phyloP scores from a whole-genome alignment of 345 rosid genomes.

The Durio zibethinus region DNA sequence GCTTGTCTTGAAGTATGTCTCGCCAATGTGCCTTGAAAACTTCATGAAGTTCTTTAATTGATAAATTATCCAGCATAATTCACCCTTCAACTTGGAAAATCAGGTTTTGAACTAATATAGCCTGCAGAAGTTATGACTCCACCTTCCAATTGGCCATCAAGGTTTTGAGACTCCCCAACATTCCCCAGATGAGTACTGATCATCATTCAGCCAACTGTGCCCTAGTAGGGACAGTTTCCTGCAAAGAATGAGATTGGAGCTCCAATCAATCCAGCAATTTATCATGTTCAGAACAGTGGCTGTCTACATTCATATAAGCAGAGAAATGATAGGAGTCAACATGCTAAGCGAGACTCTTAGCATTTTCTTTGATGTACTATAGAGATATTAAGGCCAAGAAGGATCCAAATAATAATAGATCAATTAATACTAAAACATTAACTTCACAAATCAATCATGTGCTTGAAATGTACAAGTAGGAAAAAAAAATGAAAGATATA shows the following conservation, averaged over 20 bases:
- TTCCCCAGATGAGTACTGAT: conserved; percentile 35
- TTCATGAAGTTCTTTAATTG: conserved; percentile 86
- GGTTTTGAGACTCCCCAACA: conserved; percentile 40
- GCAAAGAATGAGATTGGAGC: conserved; percentile 47
- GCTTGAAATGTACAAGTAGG: conserved; percentile 13
- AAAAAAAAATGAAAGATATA: conserved; percentile 1
- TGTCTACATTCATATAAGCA: conserved; percentile 43
- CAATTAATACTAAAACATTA: too few relatives aligned
- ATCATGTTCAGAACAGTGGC: conserved; percentile 39
- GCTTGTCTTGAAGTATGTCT: conserved; percentile 84
- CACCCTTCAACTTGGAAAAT: conserved; percentile 57
- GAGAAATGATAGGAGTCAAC: conserved; percentile 42
- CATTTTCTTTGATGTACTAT: conserved; percentile 41
- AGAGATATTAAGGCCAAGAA: conserved; percentile 27
- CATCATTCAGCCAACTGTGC: conserved; percentile 36
- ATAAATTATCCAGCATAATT: conserved; percentile 61
- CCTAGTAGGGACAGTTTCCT: conserved; percentile 46
- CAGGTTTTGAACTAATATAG: conserved; percentile 39
- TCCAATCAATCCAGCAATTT: conserved; percentile 42
- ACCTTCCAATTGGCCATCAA: too few relatives aligned
- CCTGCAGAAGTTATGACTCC: conserved; percentile 33
- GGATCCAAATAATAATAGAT: conserved; percentile 27
- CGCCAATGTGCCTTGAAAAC: conserved; percentile 78
- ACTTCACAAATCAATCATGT: conserved; percentile 10
- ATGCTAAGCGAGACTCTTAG: conserved; percentile 32